Conservation (phyloP, 768 basidiomycete genomes). For the Cystofilobasidium capitatum region DNA sequence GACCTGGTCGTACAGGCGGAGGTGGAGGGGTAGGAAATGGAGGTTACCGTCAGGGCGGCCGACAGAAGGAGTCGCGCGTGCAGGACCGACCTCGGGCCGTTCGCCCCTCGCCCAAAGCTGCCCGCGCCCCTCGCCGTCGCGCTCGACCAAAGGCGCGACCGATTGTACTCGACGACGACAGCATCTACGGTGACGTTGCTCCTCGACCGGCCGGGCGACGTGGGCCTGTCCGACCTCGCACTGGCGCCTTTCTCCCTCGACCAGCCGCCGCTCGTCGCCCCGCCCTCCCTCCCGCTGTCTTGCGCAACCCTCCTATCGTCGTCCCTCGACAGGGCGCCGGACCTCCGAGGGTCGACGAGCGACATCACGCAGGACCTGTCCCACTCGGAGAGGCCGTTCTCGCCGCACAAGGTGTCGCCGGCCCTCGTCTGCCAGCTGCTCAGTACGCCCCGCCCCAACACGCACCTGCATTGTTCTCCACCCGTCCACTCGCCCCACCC, state of each 20-base stretch:
- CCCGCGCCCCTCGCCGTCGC: neutral
- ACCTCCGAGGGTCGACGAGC: too few relatives aligned
- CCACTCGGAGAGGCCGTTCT: slow-evolving; percentile 10
- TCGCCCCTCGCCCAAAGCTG: neutral
- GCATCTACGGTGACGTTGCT: slow-evolving; percentile 33
- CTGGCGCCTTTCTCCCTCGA: neutral
- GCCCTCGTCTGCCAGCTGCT: neutral
- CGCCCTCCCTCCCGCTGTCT: neutral
- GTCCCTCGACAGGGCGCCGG: neutral
- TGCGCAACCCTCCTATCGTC: neutral
- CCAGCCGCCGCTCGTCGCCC: neutral
- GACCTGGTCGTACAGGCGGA: neutral
- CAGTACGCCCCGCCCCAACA: neutral
- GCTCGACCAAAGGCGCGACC: slow-evolving; percentile 10
- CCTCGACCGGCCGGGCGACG: neutral
- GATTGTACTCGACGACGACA: slow-evolving; percentile 34
- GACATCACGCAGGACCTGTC: neutral
- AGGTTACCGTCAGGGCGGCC: neutral
- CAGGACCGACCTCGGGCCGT: neutral
- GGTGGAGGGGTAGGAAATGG: neutral
- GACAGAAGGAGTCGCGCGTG: neutral
- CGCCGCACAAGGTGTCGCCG: slow-evolving; percentile 19
- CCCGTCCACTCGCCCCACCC: slow-evolving; percentile 25
- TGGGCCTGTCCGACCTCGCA: neutral
- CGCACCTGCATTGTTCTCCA: neutral